Evolutionary conservation across 805 yeast species (phyloP).

Genomic region (Candida railenensis): DNA sequence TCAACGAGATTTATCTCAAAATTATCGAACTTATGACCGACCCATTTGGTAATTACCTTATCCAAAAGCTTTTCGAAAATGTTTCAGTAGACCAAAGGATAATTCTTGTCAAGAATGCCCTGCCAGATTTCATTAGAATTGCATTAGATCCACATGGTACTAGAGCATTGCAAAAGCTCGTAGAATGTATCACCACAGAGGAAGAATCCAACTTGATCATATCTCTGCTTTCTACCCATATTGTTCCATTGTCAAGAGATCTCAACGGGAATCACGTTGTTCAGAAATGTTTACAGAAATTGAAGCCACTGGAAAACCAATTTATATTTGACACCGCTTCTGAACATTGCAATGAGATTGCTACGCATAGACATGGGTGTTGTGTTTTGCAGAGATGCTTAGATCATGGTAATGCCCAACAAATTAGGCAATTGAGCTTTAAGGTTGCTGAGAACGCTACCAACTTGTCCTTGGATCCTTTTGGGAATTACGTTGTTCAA

Average conservation of each 20-base stretch:
- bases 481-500: slow-evolving; percentile 96
- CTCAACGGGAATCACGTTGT: slow-evolving; percentile 96
- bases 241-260: slow-evolving; percentile 80
- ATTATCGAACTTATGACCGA: slow-evolving; percentile 89
- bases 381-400: slow-evolving; percentile 94
- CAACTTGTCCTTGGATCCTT: slow-evolving; percentile 81
- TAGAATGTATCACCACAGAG: slow-evolving; percentile 72
- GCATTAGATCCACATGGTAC: slow-evolving; percentile 96
- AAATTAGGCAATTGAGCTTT: slow-evolving; percentile 64
- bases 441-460: slow-evolving; percentile 70
- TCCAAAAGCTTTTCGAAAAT: slow-evolving; percentile 85
- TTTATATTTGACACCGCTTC: slow-evolving; percentile 88
- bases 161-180: slow-evolving; percentile 87
- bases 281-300: slow-evolving; percentile 82
- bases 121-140: slow-evolving; percentile 71
- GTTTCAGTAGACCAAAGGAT: slow-evolving; percentile 70
- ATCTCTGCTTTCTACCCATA: slow-evolving; percentile 60
- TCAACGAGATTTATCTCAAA: slow-evolving; percentile 73
- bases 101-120: slow-evolving; percentile 64
- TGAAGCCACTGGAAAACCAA: slow-evolving; percentile 68
- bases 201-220: slow-evolving; percentile 71
- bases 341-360: slow-evolving; percentile 70
- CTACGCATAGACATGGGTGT: slow-evolving; percentile 96
- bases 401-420: slow-evolving; percentile 77
- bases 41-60: slow-evolving; percentile 95